A percentile compares a stretch with the other conserved stretches of the same genome.
phyloP scores from a whole-genome alignment of 495 filamentous ascomycete genomes.

The Chaetomium fimeti region DNA sequence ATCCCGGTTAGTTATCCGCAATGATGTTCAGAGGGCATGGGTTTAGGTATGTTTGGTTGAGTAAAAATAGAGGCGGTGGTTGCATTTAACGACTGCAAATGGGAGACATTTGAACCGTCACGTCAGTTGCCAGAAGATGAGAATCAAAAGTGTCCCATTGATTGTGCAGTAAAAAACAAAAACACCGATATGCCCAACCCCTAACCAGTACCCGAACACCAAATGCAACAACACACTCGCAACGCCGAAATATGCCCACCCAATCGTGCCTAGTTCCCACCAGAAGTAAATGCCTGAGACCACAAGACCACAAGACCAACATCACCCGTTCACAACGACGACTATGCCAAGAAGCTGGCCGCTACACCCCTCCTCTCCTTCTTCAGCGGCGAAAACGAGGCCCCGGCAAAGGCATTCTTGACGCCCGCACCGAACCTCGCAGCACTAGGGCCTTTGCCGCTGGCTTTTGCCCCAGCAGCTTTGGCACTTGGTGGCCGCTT shows the following conservation, averaged over 20 bases:
- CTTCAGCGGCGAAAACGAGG: conserved; percentile 78
- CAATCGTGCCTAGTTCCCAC: conserved; percentile 14
- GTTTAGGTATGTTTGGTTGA: too few relatives aligned
- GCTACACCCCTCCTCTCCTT: conserved; percentile 62
- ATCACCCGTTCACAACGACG: neutral
- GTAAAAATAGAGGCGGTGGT: too few relatives aligned
- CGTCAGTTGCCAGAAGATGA: neutral
- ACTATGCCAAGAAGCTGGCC: conserved; percentile 53
- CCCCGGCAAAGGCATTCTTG: conserved; percentile 44
- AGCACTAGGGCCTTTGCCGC: conserved; percentile 17
- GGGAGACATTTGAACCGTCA: neutral
- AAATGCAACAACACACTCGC: conserved; percentile 12
- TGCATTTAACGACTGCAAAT: neutral
- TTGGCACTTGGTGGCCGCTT: conserved; percentile 35
- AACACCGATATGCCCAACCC: neutral
- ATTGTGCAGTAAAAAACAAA: neutral
- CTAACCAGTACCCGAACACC: conserved; percentile 1
- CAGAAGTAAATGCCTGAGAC: conserved; percentile 6
- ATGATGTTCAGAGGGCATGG: too few relatives aligned
- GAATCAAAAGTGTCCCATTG: neutral
- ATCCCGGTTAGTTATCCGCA: neutral
- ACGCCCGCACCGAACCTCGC: conserved; percentile 30
- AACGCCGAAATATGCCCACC: conserved; percentile 12
- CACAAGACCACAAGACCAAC: neutral
- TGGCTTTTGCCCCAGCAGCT: conserved; percentile 33